A percentile compares a stretch with the other conserved stretches of the same genome.
These are phyloP conservation scores for Hericium coralloides DNA, from an alignment of 768 basidiomycete species.

Conservation along the genomic window DNA sequence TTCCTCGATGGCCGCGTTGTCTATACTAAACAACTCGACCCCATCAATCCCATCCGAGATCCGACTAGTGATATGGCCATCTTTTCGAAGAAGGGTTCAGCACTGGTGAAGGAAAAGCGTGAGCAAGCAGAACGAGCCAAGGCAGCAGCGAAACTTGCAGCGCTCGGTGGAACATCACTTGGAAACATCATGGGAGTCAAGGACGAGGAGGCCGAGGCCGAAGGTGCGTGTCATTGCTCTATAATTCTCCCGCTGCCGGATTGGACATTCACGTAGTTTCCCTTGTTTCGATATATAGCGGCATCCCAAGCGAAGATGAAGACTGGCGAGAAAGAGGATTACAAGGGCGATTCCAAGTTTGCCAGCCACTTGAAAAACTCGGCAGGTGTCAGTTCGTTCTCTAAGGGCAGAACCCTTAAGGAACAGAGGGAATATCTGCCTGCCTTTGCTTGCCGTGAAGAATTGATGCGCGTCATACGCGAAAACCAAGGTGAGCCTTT, in stretches of 20 bases:
- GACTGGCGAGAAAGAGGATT: slow-evolving; percentile 51
- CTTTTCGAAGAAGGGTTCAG: slow-evolving; percentile 95
- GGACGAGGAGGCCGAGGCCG: slow-evolving; percentile 88
- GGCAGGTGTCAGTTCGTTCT: slow-evolving; percentile 72
- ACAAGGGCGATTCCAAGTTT: slow-evolving; percentile 95
- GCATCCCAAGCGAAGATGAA: slow-evolving; percentile 40
- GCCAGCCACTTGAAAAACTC: slow-evolving; percentile 85
- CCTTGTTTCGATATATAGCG: slow-evolving; percentile 30
- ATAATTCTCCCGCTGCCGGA: slow-evolving; percentile 27
- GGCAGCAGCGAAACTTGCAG: slow-evolving; percentile 91
- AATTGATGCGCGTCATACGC: slow-evolving; percentile 76
- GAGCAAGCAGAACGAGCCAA: slow-evolving; percentile 95
- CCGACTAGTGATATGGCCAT: slow-evolving; percentile 89
- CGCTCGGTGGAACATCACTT: slow-evolving; percentile 85
- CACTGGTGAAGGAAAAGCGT: slow-evolving; percentile 88
- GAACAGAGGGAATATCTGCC: slow-evolving; percentile 96
- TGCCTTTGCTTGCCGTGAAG: slow-evolving; percentile 95
- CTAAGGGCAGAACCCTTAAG: slow-evolving; percentile 74
- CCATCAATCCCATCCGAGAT: slow-evolving; percentile 94
- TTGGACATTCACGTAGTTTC: slow-evolving; percentile 77
- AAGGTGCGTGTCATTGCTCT: slow-evolving; percentile 49
- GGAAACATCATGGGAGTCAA: slow-evolving; percentile 98
- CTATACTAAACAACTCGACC: slow-evolving; percentile 93
- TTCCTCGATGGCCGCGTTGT: slow-evolving; percentile 96
- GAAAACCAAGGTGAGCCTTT: slow-evolving; percentile 81